phyloP scores from a whole-genome alignment of 192 early-diverging fungal species.

The Mortierella hygrophila region DNA sequence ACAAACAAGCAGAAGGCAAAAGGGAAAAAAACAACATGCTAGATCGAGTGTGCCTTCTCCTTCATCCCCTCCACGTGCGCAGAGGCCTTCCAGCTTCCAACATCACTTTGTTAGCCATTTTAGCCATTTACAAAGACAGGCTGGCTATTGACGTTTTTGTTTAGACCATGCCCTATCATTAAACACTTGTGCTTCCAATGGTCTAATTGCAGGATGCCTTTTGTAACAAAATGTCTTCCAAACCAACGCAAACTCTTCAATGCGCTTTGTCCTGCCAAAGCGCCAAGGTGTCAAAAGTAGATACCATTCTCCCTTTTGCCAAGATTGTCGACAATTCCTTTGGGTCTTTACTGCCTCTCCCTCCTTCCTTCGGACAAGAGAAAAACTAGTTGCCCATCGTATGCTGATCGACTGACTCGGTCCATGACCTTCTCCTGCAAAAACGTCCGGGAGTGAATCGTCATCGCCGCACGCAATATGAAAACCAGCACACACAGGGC shows the following conservation, averaged over 20 bases:
- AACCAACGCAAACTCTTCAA: background rate
- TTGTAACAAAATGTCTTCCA: background rate
- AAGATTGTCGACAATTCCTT: background rate
- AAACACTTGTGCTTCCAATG: background rate
- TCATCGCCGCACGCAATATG: background rate
- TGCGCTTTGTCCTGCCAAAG: no score
- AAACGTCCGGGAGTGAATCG: background rate
- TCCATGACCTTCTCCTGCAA: background rate
- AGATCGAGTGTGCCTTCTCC: background rate
- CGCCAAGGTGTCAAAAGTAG: background rate
- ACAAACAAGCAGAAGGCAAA: background rate
- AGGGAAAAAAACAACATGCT: conserved; percentile 2
- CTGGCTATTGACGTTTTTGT: background rate
- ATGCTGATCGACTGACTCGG: background rate
- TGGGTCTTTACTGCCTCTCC: background rate
- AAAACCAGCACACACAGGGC: background rate
- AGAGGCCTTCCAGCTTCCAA: background rate
- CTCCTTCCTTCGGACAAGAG: background rate
- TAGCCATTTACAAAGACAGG: background rate
- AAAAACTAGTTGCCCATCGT: background rate
- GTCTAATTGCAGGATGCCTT: background rate
- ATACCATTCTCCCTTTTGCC: background rate
- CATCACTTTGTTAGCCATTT: background rate
- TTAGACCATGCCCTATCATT: background rate
- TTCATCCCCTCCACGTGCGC: background rate